These are phyloP conservation scores for Lentithecium fluviatile DNA, from an alignment of 495 filamentous ascomycete species.

Conservation along the genomic window DNA sequence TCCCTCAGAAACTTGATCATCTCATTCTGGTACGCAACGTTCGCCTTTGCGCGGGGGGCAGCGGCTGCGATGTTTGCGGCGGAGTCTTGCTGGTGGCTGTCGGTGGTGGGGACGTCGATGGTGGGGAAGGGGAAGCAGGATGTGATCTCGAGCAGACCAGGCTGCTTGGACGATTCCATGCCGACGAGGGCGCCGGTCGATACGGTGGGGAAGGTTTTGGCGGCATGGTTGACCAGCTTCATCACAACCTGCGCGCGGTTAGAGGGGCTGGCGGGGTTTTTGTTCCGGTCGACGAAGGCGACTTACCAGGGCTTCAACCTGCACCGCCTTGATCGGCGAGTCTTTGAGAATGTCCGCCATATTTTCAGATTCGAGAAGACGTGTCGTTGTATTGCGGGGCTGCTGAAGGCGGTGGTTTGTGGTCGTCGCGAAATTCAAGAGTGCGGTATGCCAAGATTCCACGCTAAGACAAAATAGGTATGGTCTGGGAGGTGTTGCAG, in stretches of 20 bases:
- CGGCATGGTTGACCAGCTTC: conserved; percentile 94
- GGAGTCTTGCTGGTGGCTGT: conserved; percentile 72
- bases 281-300: conserved; percentile 11
- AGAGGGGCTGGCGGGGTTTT: conserved; percentile 27
- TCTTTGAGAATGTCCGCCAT: conserved; percentile 36
- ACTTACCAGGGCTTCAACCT: conserved; percentile 78
- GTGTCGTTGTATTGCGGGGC: not conserved
- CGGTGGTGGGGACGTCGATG: conserved; percentile 66
- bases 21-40: conserved; percentile 85
- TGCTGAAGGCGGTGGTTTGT: not conserved
- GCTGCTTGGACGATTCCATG: conserved; percentile 66
- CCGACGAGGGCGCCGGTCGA: conserved; percentile 89
- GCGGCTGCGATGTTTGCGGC: conserved; percentile 75
- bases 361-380: not conserved
- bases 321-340: conserved; percentile 49
- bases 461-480: too few species aligned
- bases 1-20: conserved; percentile 96
- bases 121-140: conserved; percentile 95
- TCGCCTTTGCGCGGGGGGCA: conserved; percentile 88
- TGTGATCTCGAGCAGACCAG: conserved; percentile 81
- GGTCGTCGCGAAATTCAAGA: conserved; percentile 1
- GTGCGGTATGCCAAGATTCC: not conserved
- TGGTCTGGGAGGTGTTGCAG: too few species aligned
- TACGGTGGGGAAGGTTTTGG: conserved; percentile 79
- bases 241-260: conserved; percentile 69